Conservation (phyloP, 208 protist genomes). For the Strigomonas oncopelti region DNA sequence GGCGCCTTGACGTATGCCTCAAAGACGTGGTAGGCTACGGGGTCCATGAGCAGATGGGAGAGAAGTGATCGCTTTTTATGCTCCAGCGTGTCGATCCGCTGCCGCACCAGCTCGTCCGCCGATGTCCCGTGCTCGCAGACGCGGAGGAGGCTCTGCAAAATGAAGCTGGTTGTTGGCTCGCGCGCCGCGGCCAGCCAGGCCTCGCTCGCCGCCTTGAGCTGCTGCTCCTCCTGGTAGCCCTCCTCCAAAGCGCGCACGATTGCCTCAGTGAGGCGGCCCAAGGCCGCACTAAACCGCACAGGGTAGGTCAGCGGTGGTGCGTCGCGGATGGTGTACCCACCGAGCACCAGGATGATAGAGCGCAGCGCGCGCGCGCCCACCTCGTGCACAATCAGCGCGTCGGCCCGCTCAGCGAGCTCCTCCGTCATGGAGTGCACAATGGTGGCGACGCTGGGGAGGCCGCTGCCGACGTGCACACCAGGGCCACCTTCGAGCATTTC, state of each 20-base stretch:
- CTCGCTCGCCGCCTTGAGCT: constrained; percentile 21
- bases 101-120: constrained; percentile 44
- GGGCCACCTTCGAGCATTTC: constrained; percentile 65
- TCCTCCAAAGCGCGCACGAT: constrained; percentile 53
- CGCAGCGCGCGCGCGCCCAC: constrained; percentile 70
- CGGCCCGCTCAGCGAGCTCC: constrained; percentile 64
- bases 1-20: constrained; percentile 78
- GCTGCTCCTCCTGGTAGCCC: constrained; percentile 24
- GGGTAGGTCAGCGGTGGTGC: constrained; percentile 41
- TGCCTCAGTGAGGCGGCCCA: constrained; percentile 41
- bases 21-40: constrained; percentile 75
- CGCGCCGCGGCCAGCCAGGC: constrained; percentile 72
- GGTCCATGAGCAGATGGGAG: constrained; percentile 55
- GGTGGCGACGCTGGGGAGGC: constrained; percentile 74
- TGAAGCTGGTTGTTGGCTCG: constrained; percentile 66
- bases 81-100: constrained; percentile 43
- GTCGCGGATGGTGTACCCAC: constrained; percentile 63
- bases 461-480: constrained; percentile 63
- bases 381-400: constrained; percentile 70
- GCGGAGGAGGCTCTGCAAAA: constrained; percentile 80
- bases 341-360: constrained; percentile 77
- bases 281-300: constrained; percentile 36
- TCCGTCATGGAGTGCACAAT: constrained; percentile 60
- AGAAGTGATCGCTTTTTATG: constrained; percentile 53
- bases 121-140: constrained; percentile 49